Base-by-base conservation (phyloP, 23 red algal species). In the Cyanidiococcus yangmingshanensis region DNA sequence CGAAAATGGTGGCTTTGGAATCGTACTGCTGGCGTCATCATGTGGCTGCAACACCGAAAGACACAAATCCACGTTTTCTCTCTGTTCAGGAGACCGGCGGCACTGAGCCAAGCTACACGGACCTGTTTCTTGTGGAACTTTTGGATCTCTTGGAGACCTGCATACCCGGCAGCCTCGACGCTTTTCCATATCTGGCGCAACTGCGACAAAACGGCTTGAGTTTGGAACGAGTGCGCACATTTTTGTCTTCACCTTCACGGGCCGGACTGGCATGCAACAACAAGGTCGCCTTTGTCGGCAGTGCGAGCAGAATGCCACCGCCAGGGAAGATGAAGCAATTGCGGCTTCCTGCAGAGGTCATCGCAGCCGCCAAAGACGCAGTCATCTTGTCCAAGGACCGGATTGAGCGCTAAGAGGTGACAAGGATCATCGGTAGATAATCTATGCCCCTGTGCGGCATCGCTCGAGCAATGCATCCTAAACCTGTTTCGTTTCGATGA, bases 121-220 rank as follows among this genome's bases (percentile, higher is more conserved):
- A 71, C 32, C 32, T 71, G 7, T 71, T 71, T 29, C 63, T 71
- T 29, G 63, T 29, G 7, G 63, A 71, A 29, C 21, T 35, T 3
- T 29, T 71, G 12, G 63, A 71, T 71, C 63, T 27, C n/a, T 17
- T 71, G 7, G n/a, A 71, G 32, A 35, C 63, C 21, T 71, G 63
- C 27, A 17, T 71, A 7, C 63, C 63, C 27, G 32, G 32, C 63
- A 35, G n/a, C n/a, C 32, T 71, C 16, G 27, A 71, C 3, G 63
- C 63, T 2, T 71, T 71, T 29, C 63, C 63, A 29, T 29, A 71
- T 35, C 63, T 71, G 7, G 15, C 63, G 63, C 63, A 71, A 29
- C 63, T 71, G 63, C 63, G 63, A 27, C 21, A 35, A 25, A 25
- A 71, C 32, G 63, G 15, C 16, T 30, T 7, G 12, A 30, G 32